Evolutionary conservation across 2,329 filamentous ascomycete genomes (phyloP), one percentile per base, ranked within the genome.

Genomic region (Rhexocercosporidium sp.): DNA sequence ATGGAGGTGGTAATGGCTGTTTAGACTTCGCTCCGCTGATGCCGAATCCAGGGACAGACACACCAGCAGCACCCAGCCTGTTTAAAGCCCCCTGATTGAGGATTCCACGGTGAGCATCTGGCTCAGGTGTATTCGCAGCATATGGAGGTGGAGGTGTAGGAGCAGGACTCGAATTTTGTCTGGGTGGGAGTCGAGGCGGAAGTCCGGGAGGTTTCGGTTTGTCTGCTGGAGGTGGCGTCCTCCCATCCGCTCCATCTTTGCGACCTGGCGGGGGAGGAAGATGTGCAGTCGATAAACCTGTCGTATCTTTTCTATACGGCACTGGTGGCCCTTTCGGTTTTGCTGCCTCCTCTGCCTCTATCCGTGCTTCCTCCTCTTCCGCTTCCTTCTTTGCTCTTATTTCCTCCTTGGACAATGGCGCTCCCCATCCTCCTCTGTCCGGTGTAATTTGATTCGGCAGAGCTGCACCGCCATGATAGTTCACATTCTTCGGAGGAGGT

Each of bases 41-140:
- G 18, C 86, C 86, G 44, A 92, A 82, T 0, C 84, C 87, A n/a
- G 90, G 86, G 0, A 92, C 88, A 3, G 86, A 88, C 5, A 92
- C 81, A 14, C 90, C 90, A 22, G 89, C 87, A 69, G 84, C 83
- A 3, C 85, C 83, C 14, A 92, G 78, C 63, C 88, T 83, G 47
- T 81, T 82, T 44, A 87, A 73, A 7, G 89, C 84, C 8, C 81
- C 83, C 65, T 78, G 76, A 49, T 78, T 77, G 34, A 78, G 69
- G 59, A 77, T 72, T 29, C 74, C 77, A 57, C 66, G 74, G 44
- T 77, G 75, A n/a, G 76, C 64, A 34, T 77, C 75, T 29, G 73
- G 72, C 61, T 77, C 73, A 7, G 63, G 29, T 8, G 59, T 37
- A 44, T 67, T 59, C 18, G 66, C 34, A 54, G 57, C 65, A 59